Conservation (phyloP, 1,284 basidiomycete species). For the Papiliotrema terrestris region DNA sequence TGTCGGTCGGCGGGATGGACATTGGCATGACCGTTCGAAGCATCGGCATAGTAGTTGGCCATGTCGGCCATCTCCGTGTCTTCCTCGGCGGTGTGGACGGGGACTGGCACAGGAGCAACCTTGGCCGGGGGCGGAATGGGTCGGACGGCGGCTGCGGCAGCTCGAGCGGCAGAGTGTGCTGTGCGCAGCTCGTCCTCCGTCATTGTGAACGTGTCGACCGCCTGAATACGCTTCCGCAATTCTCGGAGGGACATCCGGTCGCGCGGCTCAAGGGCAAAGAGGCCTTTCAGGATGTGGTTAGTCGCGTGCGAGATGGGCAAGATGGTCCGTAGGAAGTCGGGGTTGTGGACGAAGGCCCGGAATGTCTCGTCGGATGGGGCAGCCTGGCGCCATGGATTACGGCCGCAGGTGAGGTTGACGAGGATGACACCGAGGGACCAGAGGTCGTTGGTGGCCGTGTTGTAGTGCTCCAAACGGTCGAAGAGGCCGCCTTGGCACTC, state of each 20-base stretch:
- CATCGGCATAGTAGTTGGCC: neutral
- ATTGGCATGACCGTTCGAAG: too few relatives aligned
- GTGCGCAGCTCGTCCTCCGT: conserved; percentile 54
- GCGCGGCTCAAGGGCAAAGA: conserved; percentile 58
- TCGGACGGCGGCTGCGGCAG: conserved; percentile 32
- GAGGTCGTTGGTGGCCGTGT: conserved; percentile 72
- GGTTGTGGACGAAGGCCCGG: conserved; percentile 63
- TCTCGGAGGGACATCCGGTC: conserved; percentile 59
- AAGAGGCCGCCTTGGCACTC: conserved; percentile 81
- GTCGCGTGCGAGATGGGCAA: conserved; percentile 59
- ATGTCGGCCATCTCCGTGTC: conserved; percentile 3
- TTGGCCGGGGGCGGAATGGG: conserved; percentile 3
- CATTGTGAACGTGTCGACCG: conserved; percentile 66
- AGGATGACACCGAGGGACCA: conserved; percentile 93
- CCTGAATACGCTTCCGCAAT: conserved; percentile 59
- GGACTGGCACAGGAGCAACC: neutral
- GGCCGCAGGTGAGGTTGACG: conserved; percentile 82
- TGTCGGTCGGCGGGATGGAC: neutral
- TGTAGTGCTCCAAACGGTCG: conserved; percentile 59
- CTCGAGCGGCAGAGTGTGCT: conserved; percentile 46
- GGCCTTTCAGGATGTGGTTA: conserved; percentile 57
- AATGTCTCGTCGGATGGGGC: conserved; percentile 69
- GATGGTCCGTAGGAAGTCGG: conserved; percentile 64
- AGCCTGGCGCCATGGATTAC: conserved; percentile 84
- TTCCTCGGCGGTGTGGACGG: neutral